Evolutionary conservation across 352 stramenopile species (phyloP).

Genomic region (Pseudoperonospora humuli): DNA sequence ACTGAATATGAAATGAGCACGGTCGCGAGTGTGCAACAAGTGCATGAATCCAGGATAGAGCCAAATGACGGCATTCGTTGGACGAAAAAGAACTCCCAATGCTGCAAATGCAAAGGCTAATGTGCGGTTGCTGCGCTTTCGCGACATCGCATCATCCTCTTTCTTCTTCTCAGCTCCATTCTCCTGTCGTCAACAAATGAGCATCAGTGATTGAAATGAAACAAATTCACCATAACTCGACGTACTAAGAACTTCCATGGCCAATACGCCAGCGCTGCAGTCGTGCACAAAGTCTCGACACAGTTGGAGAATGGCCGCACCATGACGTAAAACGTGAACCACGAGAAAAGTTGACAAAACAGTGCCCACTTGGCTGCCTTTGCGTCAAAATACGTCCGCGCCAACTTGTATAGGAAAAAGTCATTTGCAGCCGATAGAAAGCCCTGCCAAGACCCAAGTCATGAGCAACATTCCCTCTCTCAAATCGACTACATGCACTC

Average conservation of each 20-base stretch:
- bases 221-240: neutral
- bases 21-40: conserved; percentile 41
- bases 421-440: conserved; percentile 61
- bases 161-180: conserved; percentile 31
- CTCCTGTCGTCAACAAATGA: conserved; percentile 8
- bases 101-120: conserved; percentile 51
- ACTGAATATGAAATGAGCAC: conserved; percentile 28
- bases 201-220: neutral
- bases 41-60: conserved; percentile 55
- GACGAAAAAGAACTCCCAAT: conserved; percentile 71
- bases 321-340: conserved; percentile 84
- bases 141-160: conserved; percentile 11
- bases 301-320: conserved; percentile 84
- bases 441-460: conserved; percentile 19
- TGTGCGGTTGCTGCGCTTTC: conserved; percentile 26
- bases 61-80: conserved; percentile 74
- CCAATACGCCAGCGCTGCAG: conserved; percentile 63
- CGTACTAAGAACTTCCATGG: conserved; percentile 63
- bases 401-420: conserved; percentile 64
- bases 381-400: conserved; percentile 53
- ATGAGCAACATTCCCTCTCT: neutral
- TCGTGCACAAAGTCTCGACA: conserved; percentile 76
- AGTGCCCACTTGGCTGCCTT: conserved; percentile 61
- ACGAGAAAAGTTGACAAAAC: conserved; percentile 70
- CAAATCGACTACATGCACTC: neutral